phyloP scores from a whole-genome alignment of 129 eudicot species.

The Mikania micrantha region DNA sequence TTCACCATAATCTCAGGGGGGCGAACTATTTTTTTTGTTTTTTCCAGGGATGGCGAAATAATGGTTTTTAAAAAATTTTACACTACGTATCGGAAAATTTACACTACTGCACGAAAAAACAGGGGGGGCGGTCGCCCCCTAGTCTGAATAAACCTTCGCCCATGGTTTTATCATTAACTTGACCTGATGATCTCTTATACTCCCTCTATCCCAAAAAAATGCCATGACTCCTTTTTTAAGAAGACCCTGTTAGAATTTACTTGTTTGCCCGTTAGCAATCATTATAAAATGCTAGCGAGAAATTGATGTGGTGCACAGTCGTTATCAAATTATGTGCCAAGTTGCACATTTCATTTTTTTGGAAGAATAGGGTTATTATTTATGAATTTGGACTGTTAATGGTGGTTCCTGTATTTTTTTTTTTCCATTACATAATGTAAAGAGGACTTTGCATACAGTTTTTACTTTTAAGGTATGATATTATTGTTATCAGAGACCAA shows the following conservation, averaged over 20 bases:
- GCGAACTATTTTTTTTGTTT: no score
- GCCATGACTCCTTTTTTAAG: not conserved
- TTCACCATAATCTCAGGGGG: no score
- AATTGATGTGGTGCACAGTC: not conserved
- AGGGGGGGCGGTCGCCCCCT: no score
- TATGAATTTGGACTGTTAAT: not conserved
- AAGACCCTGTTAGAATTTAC: not conserved
- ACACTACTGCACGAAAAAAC: no score
- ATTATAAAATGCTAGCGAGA: constrained; percentile 3
- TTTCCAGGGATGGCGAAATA: no score
- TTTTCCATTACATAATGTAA: not conserved
- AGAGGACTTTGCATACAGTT: not conserved
- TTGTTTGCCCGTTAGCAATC: constrained; percentile 1
- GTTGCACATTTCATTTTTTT: not conserved
- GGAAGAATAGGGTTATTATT: not conserved
- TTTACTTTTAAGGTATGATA: not conserved
- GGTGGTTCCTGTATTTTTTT: not conserved
- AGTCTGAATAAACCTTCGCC: no score
- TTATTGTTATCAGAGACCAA: not conserved
- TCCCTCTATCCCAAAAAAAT: not conserved
- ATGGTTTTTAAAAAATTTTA: no score
- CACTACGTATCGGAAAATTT: no score
- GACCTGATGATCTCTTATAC: constrained; percentile 8
- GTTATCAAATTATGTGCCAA: not conserved
- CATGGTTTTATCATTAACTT: not conserved